Base-by-base conservation (phyloP, 257 asterid species). In the Salvia rosmarinus region DNA sequence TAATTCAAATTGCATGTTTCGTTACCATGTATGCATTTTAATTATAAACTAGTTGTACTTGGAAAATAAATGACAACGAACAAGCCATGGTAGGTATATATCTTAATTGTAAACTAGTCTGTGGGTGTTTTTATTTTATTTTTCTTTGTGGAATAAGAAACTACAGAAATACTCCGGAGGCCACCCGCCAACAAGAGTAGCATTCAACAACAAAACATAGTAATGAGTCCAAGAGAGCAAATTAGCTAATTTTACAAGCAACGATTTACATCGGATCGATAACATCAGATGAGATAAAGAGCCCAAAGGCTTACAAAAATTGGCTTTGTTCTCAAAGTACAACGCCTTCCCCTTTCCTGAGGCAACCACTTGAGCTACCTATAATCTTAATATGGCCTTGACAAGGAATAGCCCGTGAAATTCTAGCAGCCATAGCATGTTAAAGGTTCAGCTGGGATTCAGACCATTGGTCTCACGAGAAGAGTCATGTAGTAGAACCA, bases 221-320 rank as follows among this genome's bases (percentile, higher is more conserved):
- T 14, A 42, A 4, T 1, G 34, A 54, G 60, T 54, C 37, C 28
- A 60, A 60, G 12, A 11, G 65, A 70, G 21, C 37, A 44, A 35
- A 59, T 51, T 5, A 35, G 20, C 7, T 21, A 6, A 49, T 17
- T 67, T 49, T 17, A 21, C 73, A 4, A 43, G 42, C 54, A 21
- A 68, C 16, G 35, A 30, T 30, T 25, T 57, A 57, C 40, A 57
- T 23, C n/a, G 10, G 17, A 55, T 23, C 23, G n/a, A 55, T 23
- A 55, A 11, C 16, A 25, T 56, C 20, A 57, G 14, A 58, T 30
- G 7, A n/a, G 16, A 30, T 30, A 30, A 58, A 58, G 44, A 6
- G 13, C 21, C 40, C 42, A 25, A n/a, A 69, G 52, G 64, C 40
- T 37, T 60, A 47, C 52, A 71, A 52, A 51, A 43, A 42, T 17